Conservation (phyloP, 805 yeast species). For the Spathaspora sp. region DNA sequence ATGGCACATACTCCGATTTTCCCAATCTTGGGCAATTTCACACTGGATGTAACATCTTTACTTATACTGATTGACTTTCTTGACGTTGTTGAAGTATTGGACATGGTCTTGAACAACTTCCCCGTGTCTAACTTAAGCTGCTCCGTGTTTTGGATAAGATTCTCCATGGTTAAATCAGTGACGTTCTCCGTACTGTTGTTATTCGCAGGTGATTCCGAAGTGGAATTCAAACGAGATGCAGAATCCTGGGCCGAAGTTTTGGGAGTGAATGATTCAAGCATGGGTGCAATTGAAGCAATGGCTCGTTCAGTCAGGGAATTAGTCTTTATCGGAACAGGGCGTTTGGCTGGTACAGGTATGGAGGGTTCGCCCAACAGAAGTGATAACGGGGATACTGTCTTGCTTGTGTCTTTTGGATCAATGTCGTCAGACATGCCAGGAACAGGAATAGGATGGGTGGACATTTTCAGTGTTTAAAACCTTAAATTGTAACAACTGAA, state of each 20-base stretch:
- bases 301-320: constrained; percentile 45
- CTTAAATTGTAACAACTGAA: too few relatives aligned
- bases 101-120: constrained; percentile 32
- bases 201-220: constrained; percentile 8
- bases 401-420: constrained; percentile 5
- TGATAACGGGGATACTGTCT: constrained; percentile 34
- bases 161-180: constrained; percentile 1
- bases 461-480: too few relatives aligned
- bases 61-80: constrained; percentile 30
- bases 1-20: constrained; percentile 98
- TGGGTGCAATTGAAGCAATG: constrained; percentile 78
- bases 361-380: constrained; percentile 7
- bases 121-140: background rate
- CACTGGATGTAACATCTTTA: constrained; percentile 25
- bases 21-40: constrained; percentile 70
- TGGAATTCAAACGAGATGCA: constrained; percentile 11
- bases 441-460: background rate
- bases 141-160: constrained; percentile 2
- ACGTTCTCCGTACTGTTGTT: constrained; percentile 9
- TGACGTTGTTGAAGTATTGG: constrained; percentile 31
- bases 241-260: constrained; percentile 46
- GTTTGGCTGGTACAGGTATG: constrained; percentile 6
- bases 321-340: constrained; percentile 10
- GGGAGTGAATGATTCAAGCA: constrained; percentile 68
- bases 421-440: background rate